A percentile compares a stretch with the other conserved stretches of the same genome.
Conservation (phyloP, 768 basidiomycete genomes). For the Strobilomyces echinocephalus region DNA sequence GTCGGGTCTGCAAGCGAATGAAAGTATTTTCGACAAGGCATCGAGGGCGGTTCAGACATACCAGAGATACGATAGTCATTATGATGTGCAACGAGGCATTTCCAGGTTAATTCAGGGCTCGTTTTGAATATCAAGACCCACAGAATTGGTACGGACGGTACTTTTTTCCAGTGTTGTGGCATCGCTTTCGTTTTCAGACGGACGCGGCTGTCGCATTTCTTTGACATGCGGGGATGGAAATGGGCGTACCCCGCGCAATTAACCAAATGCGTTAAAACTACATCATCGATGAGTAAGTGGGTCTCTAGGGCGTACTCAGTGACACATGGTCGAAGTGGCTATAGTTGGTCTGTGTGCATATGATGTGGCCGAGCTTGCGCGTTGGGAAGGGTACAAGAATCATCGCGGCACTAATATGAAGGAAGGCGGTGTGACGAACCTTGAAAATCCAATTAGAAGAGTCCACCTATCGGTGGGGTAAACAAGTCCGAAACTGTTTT, state of each 20-base stretch:
- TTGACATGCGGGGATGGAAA: background rate
- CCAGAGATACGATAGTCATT: background rate
- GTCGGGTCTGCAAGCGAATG: constrained; percentile 1
- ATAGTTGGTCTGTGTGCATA: background rate
- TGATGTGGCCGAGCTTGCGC: constrained; percentile 2
- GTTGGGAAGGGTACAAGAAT: constrained; percentile 4
- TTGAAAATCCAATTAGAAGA: constrained; percentile 6
- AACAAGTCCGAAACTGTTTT: constrained; percentile 11
- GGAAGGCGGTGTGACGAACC: constrained; percentile 13
- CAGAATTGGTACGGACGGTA: constrained; percentile 2
- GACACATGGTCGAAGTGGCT: constrained; percentile 6
- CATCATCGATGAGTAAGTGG: constrained; percentile 19
- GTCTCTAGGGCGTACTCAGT: constrained; percentile 2
- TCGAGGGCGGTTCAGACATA: background rate
- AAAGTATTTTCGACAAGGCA: background rate
- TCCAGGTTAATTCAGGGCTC: background rate
- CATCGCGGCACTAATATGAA: constrained; percentile 2
- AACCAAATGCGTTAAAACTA: constrained; percentile 10
- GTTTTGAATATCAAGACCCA: constrained; percentile 1
- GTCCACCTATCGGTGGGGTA: constrained; percentile 2
- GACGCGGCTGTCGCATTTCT: background rate
- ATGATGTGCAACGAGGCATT: constrained; percentile 17
- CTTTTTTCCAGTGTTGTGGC: constrained; percentile 5
- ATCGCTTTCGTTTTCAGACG: constrained; percentile 1
- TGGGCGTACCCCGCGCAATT: background rate